Evolutionary conservation across 2,329 filamentous ascomycete species (phyloP).

Genomic region (Scedosporium boydii): DNA sequence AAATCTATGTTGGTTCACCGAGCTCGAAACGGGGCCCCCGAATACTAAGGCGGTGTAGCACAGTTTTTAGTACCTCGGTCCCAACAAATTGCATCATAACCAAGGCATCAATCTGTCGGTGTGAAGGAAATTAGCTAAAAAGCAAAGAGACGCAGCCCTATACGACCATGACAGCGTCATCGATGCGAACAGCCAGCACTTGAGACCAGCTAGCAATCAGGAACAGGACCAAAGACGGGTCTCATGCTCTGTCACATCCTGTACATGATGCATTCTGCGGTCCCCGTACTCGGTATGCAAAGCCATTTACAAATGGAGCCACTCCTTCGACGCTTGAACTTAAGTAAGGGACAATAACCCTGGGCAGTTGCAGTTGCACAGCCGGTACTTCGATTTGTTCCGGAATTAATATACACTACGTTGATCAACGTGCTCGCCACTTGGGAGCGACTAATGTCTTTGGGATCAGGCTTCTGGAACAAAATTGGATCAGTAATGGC

Average conservation of each 20-base stretch:
- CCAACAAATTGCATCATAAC: neutral
- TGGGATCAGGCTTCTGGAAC: neutral
- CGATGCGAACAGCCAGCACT: too few relatives aligned
- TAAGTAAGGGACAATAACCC: too few relatives aligned
- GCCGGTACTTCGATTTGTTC: too few relatives aligned
- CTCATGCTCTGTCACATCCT: neutral
- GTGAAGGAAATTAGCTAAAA: neutral
- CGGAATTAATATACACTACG: too few relatives aligned
- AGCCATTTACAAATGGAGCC: too few relatives aligned
- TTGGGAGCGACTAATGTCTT: too few relatives aligned
- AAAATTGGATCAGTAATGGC: neutral
- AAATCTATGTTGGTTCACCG: neutral
- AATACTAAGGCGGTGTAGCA: neutral
- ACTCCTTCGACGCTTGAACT: too few relatives aligned
- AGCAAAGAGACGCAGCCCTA: neutral
- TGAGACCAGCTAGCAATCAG: neutral
- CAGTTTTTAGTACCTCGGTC: neutral
- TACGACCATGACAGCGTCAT: neutral
- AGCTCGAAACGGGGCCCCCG: slow-evolving; percentile 2
- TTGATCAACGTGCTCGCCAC: too few relatives aligned
- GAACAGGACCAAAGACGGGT: neutral
- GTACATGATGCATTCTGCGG: neutral
- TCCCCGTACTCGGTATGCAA: too few relatives aligned
- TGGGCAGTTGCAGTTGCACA: too few relatives aligned
- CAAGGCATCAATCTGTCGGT: neutral